phyloP scores from a whole-genome alignment of 2,329 filamentous ascomycete genomes.

The Hypoxylon sp. region DNA sequence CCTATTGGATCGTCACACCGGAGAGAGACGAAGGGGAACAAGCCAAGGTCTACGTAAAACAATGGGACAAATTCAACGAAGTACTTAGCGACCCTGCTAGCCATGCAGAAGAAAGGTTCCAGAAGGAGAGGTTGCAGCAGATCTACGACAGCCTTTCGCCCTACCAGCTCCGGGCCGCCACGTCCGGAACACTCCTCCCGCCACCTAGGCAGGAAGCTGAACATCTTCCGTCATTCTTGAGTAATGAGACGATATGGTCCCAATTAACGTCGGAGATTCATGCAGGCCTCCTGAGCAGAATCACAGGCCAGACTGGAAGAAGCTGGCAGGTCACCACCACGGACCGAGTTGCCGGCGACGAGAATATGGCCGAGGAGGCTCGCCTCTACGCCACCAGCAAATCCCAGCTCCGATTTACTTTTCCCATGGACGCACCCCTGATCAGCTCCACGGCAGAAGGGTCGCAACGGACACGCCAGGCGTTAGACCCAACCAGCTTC shows the following conservation, averaged over 20 bases:
- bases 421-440: constrained; percentile 50
- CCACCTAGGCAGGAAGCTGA: constrained; percentile 42
- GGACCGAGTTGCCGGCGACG: constrained; percentile 65
- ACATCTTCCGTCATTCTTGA: constrained; percentile 48
- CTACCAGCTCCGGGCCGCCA: constrained; percentile 58
- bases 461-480: constrained; percentile 51
- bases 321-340: constrained; percentile 69
- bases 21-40: constrained; percentile 50
- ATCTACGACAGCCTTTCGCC: constrained; percentile 62
- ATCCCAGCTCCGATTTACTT: constrained; percentile 50
- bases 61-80: constrained; percentile 68
- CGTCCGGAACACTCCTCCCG: constrained; percentile 33
- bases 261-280: constrained; percentile 66
- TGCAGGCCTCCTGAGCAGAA: constrained; percentile 60
- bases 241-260: constrained; percentile 63
- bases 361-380: constrained; percentile 59
- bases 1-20: constrained; percentile 69
- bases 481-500: constrained; percentile 61
- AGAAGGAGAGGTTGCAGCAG: constrained; percentile 59
- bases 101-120: constrained; percentile 62
- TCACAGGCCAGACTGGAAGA: constrained; percentile 60
- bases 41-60: constrained; percentile 55
- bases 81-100: constrained; percentile 64
- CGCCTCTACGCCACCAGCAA: constrained; percentile 54
- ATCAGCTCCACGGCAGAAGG: constrained; percentile 50